Evolutionary conservation across 2,329 filamentous ascomycete genomes (phyloP).

Genomic region (Teratosphaeria viscida): DNA sequence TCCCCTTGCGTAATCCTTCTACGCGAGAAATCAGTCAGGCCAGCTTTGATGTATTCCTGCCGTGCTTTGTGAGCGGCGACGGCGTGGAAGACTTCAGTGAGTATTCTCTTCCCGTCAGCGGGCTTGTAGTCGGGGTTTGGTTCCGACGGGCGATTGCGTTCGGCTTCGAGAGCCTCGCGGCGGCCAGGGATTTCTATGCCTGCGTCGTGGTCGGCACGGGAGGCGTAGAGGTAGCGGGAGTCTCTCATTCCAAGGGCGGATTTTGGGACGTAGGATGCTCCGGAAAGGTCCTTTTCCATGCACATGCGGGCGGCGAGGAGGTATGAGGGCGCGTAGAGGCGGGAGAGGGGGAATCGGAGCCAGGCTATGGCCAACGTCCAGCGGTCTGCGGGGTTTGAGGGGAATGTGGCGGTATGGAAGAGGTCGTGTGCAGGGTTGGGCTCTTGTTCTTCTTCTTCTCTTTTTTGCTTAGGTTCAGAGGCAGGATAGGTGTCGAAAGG

Average conservation of each 20-base stretch:
- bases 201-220: conserved; percentile 11
- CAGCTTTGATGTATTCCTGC: neutral
- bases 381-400: conserved; percentile 13
- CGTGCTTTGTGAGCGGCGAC: conserved; percentile 2
- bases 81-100: conserved; percentile 18
- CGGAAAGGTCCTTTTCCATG: conserved; percentile 16
- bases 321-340: conserved; percentile 18
- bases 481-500: conserved; percentile 23
- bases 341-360: conserved; percentile 12
- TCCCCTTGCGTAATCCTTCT: neutral
- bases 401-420: conserved; percentile 20
- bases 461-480: neutral
- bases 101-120: conserved; percentile 8
- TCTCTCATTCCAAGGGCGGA: conserved; percentile 13
- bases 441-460: neutral
- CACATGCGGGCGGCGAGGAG: conserved; percentile 16
- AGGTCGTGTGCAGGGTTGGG: conserved; percentile 7
- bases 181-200: conserved; percentile 1
- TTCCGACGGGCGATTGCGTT: neutral
- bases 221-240: conserved; percentile 17
- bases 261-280: conserved; percentile 11
- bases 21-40: neutral
- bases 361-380: conserved; percentile 18
- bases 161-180: neutral
- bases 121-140: conserved; percentile 15